Evolutionary conservation across 345 rosid genomes (phyloP), one percentile per base, ranked within the genome.

Genomic region (Dipteronia sinensis): DNA sequence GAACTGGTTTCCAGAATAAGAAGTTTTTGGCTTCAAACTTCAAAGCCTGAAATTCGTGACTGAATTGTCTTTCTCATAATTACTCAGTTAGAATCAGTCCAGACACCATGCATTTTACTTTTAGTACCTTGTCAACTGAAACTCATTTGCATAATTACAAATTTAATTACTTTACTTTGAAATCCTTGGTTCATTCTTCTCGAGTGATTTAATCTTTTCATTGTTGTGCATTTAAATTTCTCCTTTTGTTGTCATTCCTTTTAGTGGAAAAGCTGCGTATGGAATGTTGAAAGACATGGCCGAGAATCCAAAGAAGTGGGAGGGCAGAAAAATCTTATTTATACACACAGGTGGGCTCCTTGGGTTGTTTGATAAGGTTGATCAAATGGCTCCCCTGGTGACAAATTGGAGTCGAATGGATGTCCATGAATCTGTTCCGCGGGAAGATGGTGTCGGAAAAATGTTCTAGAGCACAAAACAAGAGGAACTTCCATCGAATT

Each of bases 291-390:
- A 87, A 70, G 98, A 91, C 79, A 95, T 92, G 91, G 82, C 73
- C 22, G 90, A 89, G 74, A 90, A 92, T 85, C 95, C 96, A 31
- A 83, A 78, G 78, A 86, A 78, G 27, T 93, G 96, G 98, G 96
- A 93, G 72, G 97, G 96, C 68, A 89, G 89, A 78, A 93, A 88
- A 81, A 79, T 95, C 68, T 88, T 91, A 71, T 92, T 95, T 81
- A 80, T 95, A 78, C 97, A 95, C 86, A 93, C 97, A 0, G 95
- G 98, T 17, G 97, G 99, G 15, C 91, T 91, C 42, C 90, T 93
- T 1, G 97, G 97, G 2, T 85, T 93, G 82, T 92, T 69, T 23
- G 98, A 95, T 76, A 93, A 93, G 87, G 94, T 86, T 19, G 97
- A 92, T 73, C 90, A 92, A 82, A 73, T 95, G 89, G 84, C 86